phyloP scores from a whole-genome alignment of 2,329 filamentous ascomycete species.

The Aspergillus ruber region DNA sequence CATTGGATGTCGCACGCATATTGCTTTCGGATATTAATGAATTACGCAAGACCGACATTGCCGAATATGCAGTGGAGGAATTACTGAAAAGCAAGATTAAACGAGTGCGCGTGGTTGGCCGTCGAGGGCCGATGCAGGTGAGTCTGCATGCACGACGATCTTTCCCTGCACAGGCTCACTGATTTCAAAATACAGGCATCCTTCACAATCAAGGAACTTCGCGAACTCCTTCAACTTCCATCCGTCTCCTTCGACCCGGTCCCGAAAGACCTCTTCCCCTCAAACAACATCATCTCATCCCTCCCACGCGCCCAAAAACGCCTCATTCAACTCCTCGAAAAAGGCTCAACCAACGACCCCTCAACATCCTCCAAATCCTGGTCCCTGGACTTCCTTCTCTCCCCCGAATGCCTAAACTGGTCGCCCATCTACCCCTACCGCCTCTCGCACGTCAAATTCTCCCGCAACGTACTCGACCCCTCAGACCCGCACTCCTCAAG shows the following conservation, averaged over 20 bases:
- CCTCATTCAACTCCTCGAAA: constrained; percentile 72
- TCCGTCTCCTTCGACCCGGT: constrained; percentile 66
- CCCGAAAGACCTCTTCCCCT: constrained; percentile 59
- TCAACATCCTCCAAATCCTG: constrained; percentile 59
- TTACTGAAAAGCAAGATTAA: constrained; percentile 68
- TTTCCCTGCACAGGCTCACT: background rate
- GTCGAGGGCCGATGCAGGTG: constrained; percentile 82
- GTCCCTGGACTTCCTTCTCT: constrained; percentile 80
- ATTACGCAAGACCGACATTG: constrained; percentile 79
- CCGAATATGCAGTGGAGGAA: constrained; percentile 70
- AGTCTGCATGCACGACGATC: constrained; percentile 11
- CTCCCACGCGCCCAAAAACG: constrained; percentile 70
- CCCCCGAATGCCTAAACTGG: constrained; percentile 63
- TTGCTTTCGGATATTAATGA: constrained; percentile 68
- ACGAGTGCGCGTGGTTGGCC: constrained; percentile 78
- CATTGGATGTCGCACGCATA: constrained; percentile 85
- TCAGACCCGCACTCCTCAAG: constrained; percentile 48
- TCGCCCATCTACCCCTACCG: constrained; percentile 38
- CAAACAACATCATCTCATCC: constrained; percentile 52
- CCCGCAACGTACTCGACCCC: constrained; percentile 43
- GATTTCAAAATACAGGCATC: constrained; percentile 56
- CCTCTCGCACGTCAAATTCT: constrained; percentile 64
- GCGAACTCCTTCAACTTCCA: constrained; percentile 76
- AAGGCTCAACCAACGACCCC: constrained; percentile 56
- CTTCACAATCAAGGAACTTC: constrained; percentile 90